These are phyloP conservation scores for Talaromyces ruber DNA, from an alignment of 495 filamentous ascomycete genomes.

Conservation along the genomic window DNA sequence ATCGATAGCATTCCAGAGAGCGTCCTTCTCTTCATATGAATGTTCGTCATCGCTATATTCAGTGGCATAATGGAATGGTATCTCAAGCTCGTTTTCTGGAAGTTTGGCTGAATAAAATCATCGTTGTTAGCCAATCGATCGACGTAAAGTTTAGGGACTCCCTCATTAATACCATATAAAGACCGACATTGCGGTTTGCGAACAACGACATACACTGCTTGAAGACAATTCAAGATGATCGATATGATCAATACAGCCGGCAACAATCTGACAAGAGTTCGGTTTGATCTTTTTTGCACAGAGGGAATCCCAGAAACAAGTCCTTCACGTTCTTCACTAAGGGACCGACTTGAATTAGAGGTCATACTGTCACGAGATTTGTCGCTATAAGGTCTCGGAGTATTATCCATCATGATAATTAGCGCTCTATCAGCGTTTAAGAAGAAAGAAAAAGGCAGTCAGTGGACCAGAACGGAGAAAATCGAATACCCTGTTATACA, in stretches of 20 bases:
- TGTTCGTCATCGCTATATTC: slow-evolving; percentile 1
- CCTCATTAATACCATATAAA: background rate
- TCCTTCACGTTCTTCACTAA: too few species aligned
- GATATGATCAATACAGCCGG: background rate
- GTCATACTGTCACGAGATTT: too few species aligned
- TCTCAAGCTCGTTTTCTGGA: background rate
- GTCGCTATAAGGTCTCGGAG: too few species aligned
- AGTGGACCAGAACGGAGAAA: too few species aligned
- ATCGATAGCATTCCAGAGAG: slow-evolving; percentile 3
- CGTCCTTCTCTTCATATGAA: background rate
- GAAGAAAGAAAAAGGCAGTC: too few species aligned
- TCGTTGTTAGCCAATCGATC: too few species aligned
- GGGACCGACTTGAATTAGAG: too few species aligned
- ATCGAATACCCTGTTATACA: too few species aligned
- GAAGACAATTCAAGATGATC: background rate
- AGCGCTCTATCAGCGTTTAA: too few species aligned
- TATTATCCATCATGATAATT: too few species aligned
- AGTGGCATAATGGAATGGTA: background rate
- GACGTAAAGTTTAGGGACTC: too few species aligned
- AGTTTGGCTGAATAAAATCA: background rate
- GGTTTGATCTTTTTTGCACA: too few species aligned
- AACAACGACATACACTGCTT: background rate
- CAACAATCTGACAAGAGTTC: background rate
- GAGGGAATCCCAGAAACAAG: background rate
- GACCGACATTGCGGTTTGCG: background rate